Evolutionary conservation across 441 rosid species (phyloP), one percentile per base, ranked within the genome.

Genomic region (Populus hybrid): DNA sequence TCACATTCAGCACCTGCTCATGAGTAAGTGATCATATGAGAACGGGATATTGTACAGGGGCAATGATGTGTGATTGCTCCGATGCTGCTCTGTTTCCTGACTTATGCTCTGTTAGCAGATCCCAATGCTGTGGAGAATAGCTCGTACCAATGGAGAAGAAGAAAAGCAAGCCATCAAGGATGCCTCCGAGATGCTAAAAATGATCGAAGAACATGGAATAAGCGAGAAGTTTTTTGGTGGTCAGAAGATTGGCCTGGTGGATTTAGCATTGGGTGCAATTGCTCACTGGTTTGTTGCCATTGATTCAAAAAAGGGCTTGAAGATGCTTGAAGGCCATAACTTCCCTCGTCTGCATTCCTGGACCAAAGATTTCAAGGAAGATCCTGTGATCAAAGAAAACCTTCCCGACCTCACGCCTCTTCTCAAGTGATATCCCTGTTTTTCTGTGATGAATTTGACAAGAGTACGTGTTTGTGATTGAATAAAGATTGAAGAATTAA

Each of bases 321-420:
- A 80, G 29, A 2, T 77, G 26, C 31, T 76, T 23, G 78, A 82
- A 2, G 42, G 74, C 2, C 63, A 68, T 14, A 82, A 71, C 10
- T 78, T 86, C 42, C 83, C 79, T 35, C 70, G 73, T 7, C 21
- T 84, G 56, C 33, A 74, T 16, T 68, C 75, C 1, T 84, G 87
- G 87, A 18, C 64, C 29, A 14, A 63, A 26, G 68, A 74, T 71
- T 86, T 84, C 74, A 75, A 69, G 31, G 26, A 74, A 64, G 71
- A 77, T 12, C 81, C 80, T 6, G 0, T 77, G 0, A 79, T 86
- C 66, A 29, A 78, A 24, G 72, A 81, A 8, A 86, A 81, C 53
- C 77, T 81, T 33, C 82, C 83, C 10, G 77, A 23, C 40, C 40
- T 36, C 8, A 7, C 40, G 8, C 10, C 40, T 36, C 9, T 36